Evolutionary conservation across 2,329 filamentous ascomycete genomes (phyloP).

Genomic region (Macroventuria anomochaeta): DNA sequence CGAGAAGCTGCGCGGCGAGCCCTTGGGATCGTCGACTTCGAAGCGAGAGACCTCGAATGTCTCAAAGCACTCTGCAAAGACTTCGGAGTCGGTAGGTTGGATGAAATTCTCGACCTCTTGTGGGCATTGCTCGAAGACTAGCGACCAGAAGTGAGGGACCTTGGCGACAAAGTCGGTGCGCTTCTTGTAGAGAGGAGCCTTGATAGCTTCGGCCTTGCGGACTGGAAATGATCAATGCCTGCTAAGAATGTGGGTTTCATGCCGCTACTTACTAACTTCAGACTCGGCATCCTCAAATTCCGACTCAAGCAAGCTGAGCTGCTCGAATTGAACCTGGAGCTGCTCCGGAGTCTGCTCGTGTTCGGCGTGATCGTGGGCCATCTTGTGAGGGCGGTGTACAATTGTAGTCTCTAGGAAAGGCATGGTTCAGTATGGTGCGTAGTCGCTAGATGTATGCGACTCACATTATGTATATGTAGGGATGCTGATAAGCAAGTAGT

Average conservation of each 20-base stretch:
- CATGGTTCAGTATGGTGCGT: constrained; percentile 17
- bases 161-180: constrained; percentile 72
- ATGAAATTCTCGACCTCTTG: constrained; percentile 88
- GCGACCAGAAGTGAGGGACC: constrained; percentile 92
- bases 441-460: constrained; percentile 9
- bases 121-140: constrained; percentile 87
- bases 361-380: constrained; percentile 28
- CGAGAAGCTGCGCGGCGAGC: constrained; percentile 80
- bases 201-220: constrained; percentile 73
- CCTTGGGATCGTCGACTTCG: constrained; percentile 71
- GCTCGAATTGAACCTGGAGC: constrained; percentile 63
- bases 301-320: constrained; percentile 79
- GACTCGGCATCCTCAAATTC: constrained; percentile 85
- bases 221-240: constrained; percentile 57
- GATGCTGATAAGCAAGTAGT: constrained; percentile 9
- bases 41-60: constrained; percentile 78
- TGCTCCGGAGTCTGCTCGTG: constrained; percentile 31
- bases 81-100: constrained; percentile 76
- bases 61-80: constrained; percentile 73
- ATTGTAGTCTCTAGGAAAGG: constrained; percentile 23
- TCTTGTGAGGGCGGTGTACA: constrained; percentile 21
- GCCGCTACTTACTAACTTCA: constrained; percentile 69
- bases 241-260: background rate
- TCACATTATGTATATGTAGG: constrained; percentile 11
- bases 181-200: constrained; percentile 75